Conservation (phyloP, 495 filamentous ascomycete species). For the Geoglossum glabrum region DNA sequence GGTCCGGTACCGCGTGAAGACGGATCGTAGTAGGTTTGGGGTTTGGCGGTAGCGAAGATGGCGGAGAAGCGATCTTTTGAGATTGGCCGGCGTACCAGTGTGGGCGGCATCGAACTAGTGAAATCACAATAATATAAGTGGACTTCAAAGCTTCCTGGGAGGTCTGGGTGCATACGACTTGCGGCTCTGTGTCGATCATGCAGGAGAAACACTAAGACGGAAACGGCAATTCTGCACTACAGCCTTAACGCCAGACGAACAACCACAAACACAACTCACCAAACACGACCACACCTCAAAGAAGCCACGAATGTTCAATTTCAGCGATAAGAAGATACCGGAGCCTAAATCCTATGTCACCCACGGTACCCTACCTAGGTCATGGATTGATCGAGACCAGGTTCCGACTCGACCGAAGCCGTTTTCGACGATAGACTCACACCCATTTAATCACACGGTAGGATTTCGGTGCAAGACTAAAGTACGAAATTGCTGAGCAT, state of each 20-base stretch:
- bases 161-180: neutral
- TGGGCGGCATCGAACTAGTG: conserved; percentile 28
- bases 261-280: neutral
- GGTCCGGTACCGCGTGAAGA: conserved; percentile 27
- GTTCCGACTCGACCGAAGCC: conserved; percentile 51
- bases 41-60: conserved; percentile 35
- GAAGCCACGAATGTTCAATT: neutral
- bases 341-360: conserved; percentile 60
- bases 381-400: conserved; percentile 46
- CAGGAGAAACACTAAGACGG: neutral
- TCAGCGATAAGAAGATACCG: conserved; percentile 16
- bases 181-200: neutral
- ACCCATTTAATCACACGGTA: conserved; percentile 65
- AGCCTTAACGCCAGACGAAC: neutral
- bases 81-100: conserved; percentile 30
- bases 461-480: conserved; percentile 8
- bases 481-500: neutral
- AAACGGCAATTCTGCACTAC: neutral
- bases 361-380: conserved; percentile 34
- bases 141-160: neutral
- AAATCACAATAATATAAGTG: neutral
- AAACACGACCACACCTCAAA: neutral
- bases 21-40: conserved; percentile 42
- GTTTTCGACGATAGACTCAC: conserved; percentile 44
- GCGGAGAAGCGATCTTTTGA: conserved; percentile 41